Base-by-base conservation (phyloP, 2,329 filamentous ascomycete genomes). In the Aaosphaeria arxii region DNA sequence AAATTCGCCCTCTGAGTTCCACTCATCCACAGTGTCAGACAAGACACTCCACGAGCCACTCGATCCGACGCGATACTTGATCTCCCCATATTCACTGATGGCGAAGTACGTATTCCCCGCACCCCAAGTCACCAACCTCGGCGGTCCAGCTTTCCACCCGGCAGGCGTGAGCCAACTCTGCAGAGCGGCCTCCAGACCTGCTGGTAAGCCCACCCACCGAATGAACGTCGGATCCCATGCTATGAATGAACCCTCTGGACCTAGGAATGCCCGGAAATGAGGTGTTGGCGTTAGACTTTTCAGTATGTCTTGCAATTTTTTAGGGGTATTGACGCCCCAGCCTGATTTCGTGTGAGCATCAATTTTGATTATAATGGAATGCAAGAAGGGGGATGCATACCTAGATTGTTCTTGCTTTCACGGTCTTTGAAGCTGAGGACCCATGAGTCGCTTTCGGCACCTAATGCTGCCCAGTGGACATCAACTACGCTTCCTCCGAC, bases 111-210 rank as follows among this genome's bases (percentile, higher is more conserved):
- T 62, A n/a, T 59, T 60, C 7, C 61, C 51, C 6, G 51, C 52
- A 0, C 66, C 65, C 63, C 66, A 67, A 1, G 59, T 62, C 3
- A 67, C 59, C 11, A 66, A 59, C 4, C 64, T 49, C 3, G 67
- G 67, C 1, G 67, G 62, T 1, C 67, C 67, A 4, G 58, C 59
- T n/a, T 59, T 61, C 67, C 67, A 70, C 28, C 67, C 67, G 0
- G 62, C 54, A 7, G 67, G 67, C n/a, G 64, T 69, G 13, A 70
- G 61, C 67, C 67, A 70, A 5, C 57, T 57, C 43, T 70, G 67
- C 4, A 70, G 11, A 4, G 53, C 54, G 24, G 63, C 62, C 50
- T 70, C 67, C 1, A 70, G 53, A 9, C 42, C 51, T 1, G 35
- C 5, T 0, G 65, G 67, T 0, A 70, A 51, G 11, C 53, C 53